Conservation (phyloP, 139 green algal genomes). For the Chlamydomonas sphaeroides region DNA sequence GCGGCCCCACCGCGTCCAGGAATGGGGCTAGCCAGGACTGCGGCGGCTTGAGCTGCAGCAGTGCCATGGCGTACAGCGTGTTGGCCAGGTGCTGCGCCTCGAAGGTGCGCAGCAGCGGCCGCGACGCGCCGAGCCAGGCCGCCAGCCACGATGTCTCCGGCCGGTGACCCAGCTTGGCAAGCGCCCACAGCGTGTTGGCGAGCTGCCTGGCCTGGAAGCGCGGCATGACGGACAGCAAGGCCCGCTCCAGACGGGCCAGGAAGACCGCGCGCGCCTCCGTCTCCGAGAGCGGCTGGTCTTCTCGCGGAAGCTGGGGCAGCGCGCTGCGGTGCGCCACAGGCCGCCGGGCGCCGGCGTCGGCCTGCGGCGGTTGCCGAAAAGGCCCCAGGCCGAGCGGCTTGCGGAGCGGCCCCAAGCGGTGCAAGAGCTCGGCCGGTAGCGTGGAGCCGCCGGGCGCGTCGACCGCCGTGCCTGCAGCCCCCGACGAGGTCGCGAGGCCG, state of each 20-base stretch:
- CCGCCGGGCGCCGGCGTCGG: too few species aligned
- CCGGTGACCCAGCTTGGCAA: conserved; percentile 26
- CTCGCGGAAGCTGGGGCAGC: too few species aligned
- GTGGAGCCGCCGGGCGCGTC: too few species aligned
- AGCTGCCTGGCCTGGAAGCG: conserved; percentile 46
- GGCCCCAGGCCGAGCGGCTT: too few species aligned
- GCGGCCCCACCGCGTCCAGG: conserved; percentile 2
- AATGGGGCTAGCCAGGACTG: conserved; percentile 34
- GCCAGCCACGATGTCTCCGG: conserved; percentile 14
- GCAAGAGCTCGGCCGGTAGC: too few species aligned
- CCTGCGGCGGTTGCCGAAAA: too few species aligned
- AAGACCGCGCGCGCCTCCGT: not conserved
- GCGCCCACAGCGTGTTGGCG: conserved; percentile 60
- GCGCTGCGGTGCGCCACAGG: too few species aligned
- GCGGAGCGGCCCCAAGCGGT: too few species aligned
- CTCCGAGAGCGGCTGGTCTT: too few species aligned
- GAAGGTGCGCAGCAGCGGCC: conserved; percentile 23
- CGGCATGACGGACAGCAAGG: conserved; percentile 1
- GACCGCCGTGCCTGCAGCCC: too few species aligned
- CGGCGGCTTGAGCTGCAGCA: conserved; percentile 20
- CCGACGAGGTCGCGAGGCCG: too few species aligned
- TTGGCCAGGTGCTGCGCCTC: conserved; percentile 47
- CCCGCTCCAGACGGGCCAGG: not conserved
- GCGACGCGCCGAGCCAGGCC: not conserved
- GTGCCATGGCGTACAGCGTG: conserved; percentile 44